These are phyloP conservation scores for Lenwebbia sp. DNA, from an alignment of 345 rosid species.

Conservation along the genomic window DNA sequence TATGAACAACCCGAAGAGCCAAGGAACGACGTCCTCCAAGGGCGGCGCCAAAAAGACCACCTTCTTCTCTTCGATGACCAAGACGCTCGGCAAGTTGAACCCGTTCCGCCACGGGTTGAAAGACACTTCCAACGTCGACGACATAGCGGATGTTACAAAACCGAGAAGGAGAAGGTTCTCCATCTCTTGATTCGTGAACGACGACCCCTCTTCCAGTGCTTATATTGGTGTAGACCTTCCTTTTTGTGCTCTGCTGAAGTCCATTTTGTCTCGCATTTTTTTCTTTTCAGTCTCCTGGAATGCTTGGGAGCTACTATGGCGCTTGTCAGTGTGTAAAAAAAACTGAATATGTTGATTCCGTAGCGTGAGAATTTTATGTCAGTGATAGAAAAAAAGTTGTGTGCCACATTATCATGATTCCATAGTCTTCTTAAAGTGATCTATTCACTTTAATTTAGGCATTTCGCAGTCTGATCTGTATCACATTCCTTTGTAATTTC, in stretches of 20 bases:
- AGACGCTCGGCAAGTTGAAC: constrained; percentile 65
- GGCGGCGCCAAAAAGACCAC: background rate
- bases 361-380: background rate
- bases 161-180: constrained; percentile 95
- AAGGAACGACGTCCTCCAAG: constrained; percentile 2
- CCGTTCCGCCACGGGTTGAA: constrained; percentile 71
- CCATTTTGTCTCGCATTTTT: background rate
- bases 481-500: background rate
- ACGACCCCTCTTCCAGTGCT: background rate
- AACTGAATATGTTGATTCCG: background rate
- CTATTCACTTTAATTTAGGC: background rate
- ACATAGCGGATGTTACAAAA: constrained; percentile 41
- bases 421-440: background rate
- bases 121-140: constrained; percentile 50
- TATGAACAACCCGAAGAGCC: constrained; percentile 26
- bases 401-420: background rate
- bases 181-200: constrained; percentile 30
- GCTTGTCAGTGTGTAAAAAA: background rate
- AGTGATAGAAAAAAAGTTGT: background rate
- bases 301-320: background rate
- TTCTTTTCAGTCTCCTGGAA: background rate
- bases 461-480: background rate
- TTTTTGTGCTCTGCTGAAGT: background rate
- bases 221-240: background rate
- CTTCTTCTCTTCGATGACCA: constrained; percentile 80